phyloP scores from a whole-genome alignment of 192 early-diverging fungal genomes.

The Coemansia sp. region DNA sequence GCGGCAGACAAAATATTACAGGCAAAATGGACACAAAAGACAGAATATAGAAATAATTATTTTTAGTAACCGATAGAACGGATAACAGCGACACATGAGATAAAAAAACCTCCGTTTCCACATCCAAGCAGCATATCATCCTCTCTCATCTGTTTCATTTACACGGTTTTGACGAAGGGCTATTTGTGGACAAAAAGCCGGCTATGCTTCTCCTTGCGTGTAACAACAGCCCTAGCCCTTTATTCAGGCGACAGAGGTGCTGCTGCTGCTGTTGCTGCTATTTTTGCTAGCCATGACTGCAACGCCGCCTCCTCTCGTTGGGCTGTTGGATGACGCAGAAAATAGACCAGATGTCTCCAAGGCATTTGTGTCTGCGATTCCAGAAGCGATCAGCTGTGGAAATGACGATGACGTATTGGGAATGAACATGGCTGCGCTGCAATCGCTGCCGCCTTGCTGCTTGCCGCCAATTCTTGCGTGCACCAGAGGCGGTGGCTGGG shows the following conservation, averaged over 20 bases:
- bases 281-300: background rate
- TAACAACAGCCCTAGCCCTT: background rate
- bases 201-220: background rate
- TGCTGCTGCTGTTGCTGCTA: background rate
- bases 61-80: background rate
- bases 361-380: background rate
- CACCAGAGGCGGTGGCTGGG: slow-evolving; percentile 2
- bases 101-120: background rate
- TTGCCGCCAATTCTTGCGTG: background rate
- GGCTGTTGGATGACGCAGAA: slow-evolving; percentile 1
- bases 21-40: background rate
- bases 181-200: background rate
- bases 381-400: slow-evolving; percentile 1
- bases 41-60: background rate
- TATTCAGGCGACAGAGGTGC: background rate
- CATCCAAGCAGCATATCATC: background rate
- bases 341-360: background rate
- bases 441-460: background rate
- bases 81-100: background rate
- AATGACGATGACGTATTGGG: slow-evolving; percentile 1
- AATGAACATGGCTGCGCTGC: background rate
- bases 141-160: background rate
- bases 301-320: too few relatives aligned
- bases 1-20: background rate
- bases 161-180: slow-evolving; percentile 8